Base-by-base conservation (phyloP, 2,329 filamentous ascomycete genomes). In the Fusarium tjaetaba region DNA sequence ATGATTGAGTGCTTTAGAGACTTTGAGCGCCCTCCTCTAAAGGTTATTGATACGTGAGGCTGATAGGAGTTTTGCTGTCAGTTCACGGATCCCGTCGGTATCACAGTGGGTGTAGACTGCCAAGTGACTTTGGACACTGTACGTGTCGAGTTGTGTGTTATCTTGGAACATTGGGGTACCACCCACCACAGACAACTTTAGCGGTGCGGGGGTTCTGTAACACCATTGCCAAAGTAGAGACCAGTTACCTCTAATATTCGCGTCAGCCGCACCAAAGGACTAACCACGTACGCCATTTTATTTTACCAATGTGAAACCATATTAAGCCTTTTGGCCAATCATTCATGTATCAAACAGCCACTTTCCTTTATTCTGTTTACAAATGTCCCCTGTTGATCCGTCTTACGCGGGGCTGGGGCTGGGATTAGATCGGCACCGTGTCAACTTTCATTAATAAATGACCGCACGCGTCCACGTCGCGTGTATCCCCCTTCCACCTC, bases 41-140 rank as follows among this genome's bases (percentile, higher is more conserved):
- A 30, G 28, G 10, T 30, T 30, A 30, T 30, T 30, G 28, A 30
- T 30, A 30, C 28, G 28, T 38, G 36, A 41, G 4, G 15, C 13
- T 15, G 4, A 42, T 9, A 42, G 39, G 22, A 15, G 5, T 6
- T 3, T 4, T 24, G 22, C 0, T 24, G 41, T 11, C 15, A 41
- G 28, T 11, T 30, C 30, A 32, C 22, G 39, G 41, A 15, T 22
- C 20, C 26, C 26, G 26, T 28, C 26, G 38, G 38, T 39, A 43
- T 16, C 41, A 24, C n/a, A 43, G n/a, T 43, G 15, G 16, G 6
- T 24, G 15, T 24, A 43, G 10, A 43, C n/a, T 16, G n/a, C 41
- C n/a, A 16, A 24, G 41, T 24, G n/a, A 43, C 41, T 24, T 43
- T 43, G 15, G 41, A 24, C 41, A 43, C 41, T 43, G 41, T 43